These are phyloP conservation scores for Speleostelium caveatum DNA, from an alignment of 78 protist species.

Conservation along the genomic window DNA sequence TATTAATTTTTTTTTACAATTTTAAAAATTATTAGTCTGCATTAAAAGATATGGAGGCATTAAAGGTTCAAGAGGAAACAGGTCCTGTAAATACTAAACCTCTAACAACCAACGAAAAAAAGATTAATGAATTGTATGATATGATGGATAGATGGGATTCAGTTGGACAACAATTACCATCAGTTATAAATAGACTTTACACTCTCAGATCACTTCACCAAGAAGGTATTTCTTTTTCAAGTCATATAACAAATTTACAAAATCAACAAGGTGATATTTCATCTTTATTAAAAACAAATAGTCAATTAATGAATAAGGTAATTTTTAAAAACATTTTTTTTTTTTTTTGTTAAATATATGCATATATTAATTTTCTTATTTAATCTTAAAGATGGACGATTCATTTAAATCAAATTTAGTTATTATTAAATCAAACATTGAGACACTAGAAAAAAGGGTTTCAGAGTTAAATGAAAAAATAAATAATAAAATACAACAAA, in stretches of 20 bases:
- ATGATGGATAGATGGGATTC: conserved; percentile 68
- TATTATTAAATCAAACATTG: conserved; percentile 61
- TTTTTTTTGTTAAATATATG: background rate
- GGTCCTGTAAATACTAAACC: conserved; percentile 3
- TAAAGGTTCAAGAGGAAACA: conserved; percentile 52
- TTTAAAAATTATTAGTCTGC: background rate
- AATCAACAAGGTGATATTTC: conserved; percentile 74
- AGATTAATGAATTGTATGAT: conserved; percentile 65
- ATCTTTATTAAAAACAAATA: conserved; percentile 41
- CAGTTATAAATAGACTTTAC: conserved; percentile 69
- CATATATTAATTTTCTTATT: background rate
- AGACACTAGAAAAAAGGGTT: conserved; percentile 66
- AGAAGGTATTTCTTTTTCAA: conserved; percentile 69
- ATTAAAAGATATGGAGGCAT: conserved; percentile 50
- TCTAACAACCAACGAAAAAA: conserved; percentile 52
- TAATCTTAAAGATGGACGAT: conserved; percentile 81
- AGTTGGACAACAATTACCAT: conserved; percentile 64
- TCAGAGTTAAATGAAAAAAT: background rate
- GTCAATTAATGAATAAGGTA: conserved; percentile 47
- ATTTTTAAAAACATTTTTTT: background rate
- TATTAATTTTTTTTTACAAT: background rate
- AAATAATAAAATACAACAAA: conserved; percentile 18
- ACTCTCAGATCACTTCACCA: conserved; percentile 72
- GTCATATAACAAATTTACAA: conserved; percentile 38
- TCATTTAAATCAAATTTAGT: conserved; percentile 50